phyloP scores from a whole-genome alignment of 1,139 yeast species.

The Wickerhamiella pararugosa region DNA sequence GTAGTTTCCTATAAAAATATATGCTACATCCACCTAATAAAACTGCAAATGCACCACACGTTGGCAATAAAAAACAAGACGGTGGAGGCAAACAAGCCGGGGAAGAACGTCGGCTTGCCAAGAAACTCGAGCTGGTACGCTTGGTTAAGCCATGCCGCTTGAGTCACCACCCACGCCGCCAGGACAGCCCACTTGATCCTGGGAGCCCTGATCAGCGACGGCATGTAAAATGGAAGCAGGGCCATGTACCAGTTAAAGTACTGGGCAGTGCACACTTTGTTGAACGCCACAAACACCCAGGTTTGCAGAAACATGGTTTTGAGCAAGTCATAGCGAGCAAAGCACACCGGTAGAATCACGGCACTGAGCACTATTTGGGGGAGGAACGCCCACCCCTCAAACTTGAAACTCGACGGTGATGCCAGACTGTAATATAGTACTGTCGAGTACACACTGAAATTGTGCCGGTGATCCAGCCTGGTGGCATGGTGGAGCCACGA shows the following conservation, averaged over 20 bases:
- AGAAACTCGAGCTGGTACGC: conserved; percentile 74
- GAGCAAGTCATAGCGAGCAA: conserved; percentile 39
- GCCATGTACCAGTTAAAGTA: conserved; percentile 90
- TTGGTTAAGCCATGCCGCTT: conserved; percentile 61
- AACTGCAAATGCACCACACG: conserved; percentile 44
- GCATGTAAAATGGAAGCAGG: conserved; percentile 56
- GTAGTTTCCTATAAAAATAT: neutral
- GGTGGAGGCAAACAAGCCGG: conserved; percentile 45
- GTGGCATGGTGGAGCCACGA: conserved; percentile 72
- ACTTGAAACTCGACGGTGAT: conserved; percentile 6
- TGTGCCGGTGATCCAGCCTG: conserved; percentile 85
- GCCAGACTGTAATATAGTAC: conserved; percentile 36
- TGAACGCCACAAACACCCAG: conserved; percentile 74
- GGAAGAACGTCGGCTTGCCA: conserved; percentile 52
- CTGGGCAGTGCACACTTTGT: conserved; percentile 82
- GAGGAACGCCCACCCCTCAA: conserved; percentile 43
- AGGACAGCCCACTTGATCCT: conserved; percentile 28
- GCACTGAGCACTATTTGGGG: conserved; percentile 63
- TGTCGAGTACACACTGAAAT: conserved; percentile 77
- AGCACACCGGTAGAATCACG: conserved; percentile 43
- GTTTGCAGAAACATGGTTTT: conserved; percentile 76
- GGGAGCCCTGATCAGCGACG: conserved; percentile 24
- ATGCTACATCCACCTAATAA: conserved; percentile 33
- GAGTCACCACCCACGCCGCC: conserved; percentile 51
- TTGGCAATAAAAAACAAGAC: conserved; percentile 55